A percentile compares a stretch with the other conserved stretches of the same genome.
Conservation (phyloP, 2,329 filamentous ascomycete species). For the Curvularia lunata region DNA sequence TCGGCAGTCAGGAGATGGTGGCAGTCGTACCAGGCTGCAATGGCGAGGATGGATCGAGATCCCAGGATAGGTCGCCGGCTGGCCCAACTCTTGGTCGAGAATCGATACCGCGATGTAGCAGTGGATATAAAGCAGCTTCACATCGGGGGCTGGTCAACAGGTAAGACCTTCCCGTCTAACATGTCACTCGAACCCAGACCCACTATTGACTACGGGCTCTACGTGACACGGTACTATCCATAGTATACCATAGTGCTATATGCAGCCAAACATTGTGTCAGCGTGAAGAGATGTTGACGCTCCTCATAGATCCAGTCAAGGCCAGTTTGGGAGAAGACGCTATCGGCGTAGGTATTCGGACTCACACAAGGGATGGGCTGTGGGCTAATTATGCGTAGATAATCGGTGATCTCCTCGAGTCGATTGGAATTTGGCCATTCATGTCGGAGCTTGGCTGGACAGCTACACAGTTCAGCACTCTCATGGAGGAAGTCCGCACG, state of each 20-base stretch:
- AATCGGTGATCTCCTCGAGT: slow-evolving; percentile 46
- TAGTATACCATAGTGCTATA: too few species aligned
- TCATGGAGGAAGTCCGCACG: slow-evolving; percentile 37
- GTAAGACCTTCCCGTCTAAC: slow-evolving; percentile 24
- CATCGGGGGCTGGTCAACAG: slow-evolving; percentile 48
- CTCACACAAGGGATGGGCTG: neutral
- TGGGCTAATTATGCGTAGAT: slow-evolving; percentile 22
- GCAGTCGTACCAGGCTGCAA: slow-evolving; percentile 42
- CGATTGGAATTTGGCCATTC: slow-evolving; percentile 48
- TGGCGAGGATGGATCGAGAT: slow-evolving; percentile 44
- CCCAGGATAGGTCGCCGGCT: slow-evolving; percentile 44
- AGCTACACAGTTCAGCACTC: slow-evolving; percentile 35
- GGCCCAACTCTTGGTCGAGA: slow-evolving; percentile 36
- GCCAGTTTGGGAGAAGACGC: slow-evolving; percentile 39
- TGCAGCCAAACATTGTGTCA: neutral
- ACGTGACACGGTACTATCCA: too few species aligned
- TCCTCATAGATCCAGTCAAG: slow-evolving; percentile 36
- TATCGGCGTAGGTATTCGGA: slow-evolving; percentile 15
- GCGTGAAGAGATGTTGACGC: slow-evolving; percentile 6
- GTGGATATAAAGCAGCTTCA: slow-evolving; percentile 41
- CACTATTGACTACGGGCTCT: too few species aligned
- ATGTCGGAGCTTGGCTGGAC: slow-evolving; percentile 43
- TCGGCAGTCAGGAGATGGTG: slow-evolving; percentile 49
- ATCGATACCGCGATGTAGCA: slow-evolving; percentile 41
- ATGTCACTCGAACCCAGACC: neutral